Conservation (phyloP, 495 filamentous ascomycete genomes). For the Baudoinia panamericana region DNA sequence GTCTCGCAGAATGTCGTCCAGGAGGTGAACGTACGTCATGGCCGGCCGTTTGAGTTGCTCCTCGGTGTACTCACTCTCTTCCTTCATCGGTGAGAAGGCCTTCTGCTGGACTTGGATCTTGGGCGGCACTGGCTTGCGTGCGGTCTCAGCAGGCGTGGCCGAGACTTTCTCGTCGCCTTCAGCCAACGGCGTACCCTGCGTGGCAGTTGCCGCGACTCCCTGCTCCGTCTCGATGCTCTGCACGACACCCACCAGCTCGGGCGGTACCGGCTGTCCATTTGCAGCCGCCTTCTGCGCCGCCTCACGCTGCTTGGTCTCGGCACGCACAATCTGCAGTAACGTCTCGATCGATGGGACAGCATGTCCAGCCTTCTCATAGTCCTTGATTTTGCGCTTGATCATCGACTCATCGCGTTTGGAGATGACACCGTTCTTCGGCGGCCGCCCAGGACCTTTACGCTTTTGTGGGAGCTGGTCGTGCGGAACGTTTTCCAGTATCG, state of each 20-base stretch:
- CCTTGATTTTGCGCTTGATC: constrained; percentile 15
- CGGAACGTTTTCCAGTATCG: constrained; percentile 7
- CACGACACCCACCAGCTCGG: constrained; percentile 3
- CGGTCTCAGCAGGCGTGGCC: constrained; percentile 34
- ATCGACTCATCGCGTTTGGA: constrained; percentile 57
- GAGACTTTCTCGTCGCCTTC: constrained; percentile 36
- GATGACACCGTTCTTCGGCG: constrained; percentile 86
- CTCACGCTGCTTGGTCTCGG: constrained; percentile 14
- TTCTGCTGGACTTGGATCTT: constrained; percentile 43
- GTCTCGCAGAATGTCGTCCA: constrained; percentile 74
- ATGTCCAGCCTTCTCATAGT: constrained; percentile 14
- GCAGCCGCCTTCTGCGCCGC: constrained; percentile 1
- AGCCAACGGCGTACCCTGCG: neutral
- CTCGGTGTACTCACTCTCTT: constrained; percentile 61
- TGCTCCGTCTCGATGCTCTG: constrained; percentile 12
- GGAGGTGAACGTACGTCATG: constrained; percentile 78
- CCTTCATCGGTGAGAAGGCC: constrained; percentile 59
- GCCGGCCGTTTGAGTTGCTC: constrained; percentile 77
- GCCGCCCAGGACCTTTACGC: constrained; percentile 72
- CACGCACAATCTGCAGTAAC: constrained; percentile 7
- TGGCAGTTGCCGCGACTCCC: neutral
- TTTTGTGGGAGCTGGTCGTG: constrained; percentile 36
- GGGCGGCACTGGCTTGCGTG: constrained; percentile 1
- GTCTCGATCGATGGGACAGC: constrained; percentile 1
- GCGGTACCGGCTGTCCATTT: constrained; percentile 4